These are phyloP conservation scores for Flaveria ramosissima DNA, from an alignment of 129 eudicot species.

Conservation along the genomic window DNA sequence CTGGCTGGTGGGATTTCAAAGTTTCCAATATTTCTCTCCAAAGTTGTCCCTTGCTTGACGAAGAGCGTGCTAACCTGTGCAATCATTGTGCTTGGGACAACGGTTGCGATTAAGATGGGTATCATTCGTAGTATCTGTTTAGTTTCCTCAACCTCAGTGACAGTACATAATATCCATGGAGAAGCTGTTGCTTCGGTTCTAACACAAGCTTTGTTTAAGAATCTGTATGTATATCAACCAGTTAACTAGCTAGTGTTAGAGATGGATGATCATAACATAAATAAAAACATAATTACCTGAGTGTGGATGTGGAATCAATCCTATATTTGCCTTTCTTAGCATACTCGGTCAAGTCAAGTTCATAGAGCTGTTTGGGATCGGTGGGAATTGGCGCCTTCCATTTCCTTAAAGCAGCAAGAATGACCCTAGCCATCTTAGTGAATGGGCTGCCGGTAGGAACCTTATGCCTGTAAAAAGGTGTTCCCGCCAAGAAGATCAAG, in stretches of 20 bases:
- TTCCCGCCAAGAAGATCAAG: constrained; percentile 54
- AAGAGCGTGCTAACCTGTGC: constrained; percentile 73
- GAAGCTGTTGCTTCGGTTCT: constrained; percentile 37
- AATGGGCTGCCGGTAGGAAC: constrained; percentile 70
- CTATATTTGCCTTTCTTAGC: constrained; percentile 49
- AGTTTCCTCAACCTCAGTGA: constrained; percentile 77
- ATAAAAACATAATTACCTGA: constrained; percentile 31
- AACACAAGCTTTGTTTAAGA: constrained; percentile 65
- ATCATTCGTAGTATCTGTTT: constrained; percentile 70
- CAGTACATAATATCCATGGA: constrained; percentile 66
- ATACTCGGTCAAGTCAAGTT: constrained; percentile 55
- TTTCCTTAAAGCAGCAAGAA: constrained; percentile 55
- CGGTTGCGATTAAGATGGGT: constrained; percentile 56
- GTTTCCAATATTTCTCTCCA: constrained; percentile 49
- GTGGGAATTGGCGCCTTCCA: constrained; percentile 47
- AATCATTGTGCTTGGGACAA: constrained; percentile 69
- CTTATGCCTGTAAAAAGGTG: constrained; percentile 69
- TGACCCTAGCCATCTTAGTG: constrained; percentile 65
- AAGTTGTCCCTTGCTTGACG: constrained; percentile 80
- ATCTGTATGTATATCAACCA: constrained; percentile 29
- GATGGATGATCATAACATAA: too few species aligned
- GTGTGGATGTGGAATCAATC: constrained; percentile 66
- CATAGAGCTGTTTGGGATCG: constrained; percentile 54
- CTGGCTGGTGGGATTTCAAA: constrained; percentile 77
- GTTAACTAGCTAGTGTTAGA: too few species aligned